These are phyloP conservation scores for Taiozyma sp. DNA, from an alignment of 1,139 yeast species.

Conservation along the genomic window DNA sequence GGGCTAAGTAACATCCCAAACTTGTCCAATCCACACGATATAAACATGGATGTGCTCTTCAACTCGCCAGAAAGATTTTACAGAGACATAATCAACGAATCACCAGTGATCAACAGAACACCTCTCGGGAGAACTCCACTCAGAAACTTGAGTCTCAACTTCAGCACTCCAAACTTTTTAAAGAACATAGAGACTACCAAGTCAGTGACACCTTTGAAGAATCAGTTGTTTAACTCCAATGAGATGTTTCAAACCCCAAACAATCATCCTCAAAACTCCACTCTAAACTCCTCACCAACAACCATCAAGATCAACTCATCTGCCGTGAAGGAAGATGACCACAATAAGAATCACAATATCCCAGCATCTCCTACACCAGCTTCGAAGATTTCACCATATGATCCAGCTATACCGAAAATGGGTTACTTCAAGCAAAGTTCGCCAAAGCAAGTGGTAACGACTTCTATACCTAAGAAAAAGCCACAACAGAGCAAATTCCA, in stretches of 20 bases:
- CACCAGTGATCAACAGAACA: slow-evolving; percentile 21
- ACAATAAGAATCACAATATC: slow-evolving; percentile 1
- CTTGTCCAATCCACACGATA: slow-evolving; percentile 20
- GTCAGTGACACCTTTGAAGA: slow-evolving; percentile 21
- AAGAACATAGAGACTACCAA: slow-evolving; percentile 16
- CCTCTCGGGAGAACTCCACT: slow-evolving; percentile 24
- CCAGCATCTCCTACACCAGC: slow-evolving; percentile 15
- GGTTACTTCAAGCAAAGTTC: slow-evolving; percentile 15
- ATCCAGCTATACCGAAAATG: slow-evolving; percentile 16
- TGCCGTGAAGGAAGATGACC: slow-evolving; percentile 17
- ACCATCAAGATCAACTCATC: slow-evolving; percentile 24
- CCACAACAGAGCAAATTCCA: slow-evolving; percentile 16
- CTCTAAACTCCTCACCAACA: slow-evolving; percentile 23
- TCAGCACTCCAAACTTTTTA: slow-evolving; percentile 23
- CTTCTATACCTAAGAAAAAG: neutral
- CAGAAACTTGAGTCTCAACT: slow-evolving; percentile 16
- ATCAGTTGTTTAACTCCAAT: slow-evolving; percentile 15
- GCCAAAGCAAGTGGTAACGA: slow-evolving; percentile 9
- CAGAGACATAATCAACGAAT: slow-evolving; percentile 23
- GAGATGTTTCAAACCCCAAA: slow-evolving; percentile 20
- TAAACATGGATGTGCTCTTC: slow-evolving; percentile 33
- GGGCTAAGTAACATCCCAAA: neutral
- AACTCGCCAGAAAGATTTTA: slow-evolving; percentile 36
- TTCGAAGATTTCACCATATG: slow-evolving; percentile 3
- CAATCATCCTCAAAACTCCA: slow-evolving; percentile 10